A percentile compares a stretch with the other conserved stretches of the same genome.
These are phyloP conservation scores for Quercus suber DNA, from an alignment of 306 rosid species.

Conservation along the genomic window DNA sequence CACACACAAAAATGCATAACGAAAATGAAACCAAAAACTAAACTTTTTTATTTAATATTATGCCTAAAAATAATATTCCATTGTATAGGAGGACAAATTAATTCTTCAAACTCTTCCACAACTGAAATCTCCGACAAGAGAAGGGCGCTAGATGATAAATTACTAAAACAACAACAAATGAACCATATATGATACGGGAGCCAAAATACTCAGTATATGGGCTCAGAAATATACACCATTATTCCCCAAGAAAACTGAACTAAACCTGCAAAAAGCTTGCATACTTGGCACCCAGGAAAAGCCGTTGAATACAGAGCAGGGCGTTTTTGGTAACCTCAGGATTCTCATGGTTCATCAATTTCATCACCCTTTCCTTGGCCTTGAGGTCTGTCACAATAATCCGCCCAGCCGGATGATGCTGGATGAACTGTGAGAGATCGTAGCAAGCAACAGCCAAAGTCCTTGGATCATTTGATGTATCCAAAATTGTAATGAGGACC, in stretches of 20 bases:
- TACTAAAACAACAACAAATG: not conserved
- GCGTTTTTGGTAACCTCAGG: slow-evolving; percentile 97
- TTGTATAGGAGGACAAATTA: not conserved
- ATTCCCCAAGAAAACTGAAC: slow-evolving; percentile 19
- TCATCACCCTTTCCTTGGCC: slow-evolving; percentile 97
- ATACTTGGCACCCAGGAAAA: slow-evolving; percentile 91
- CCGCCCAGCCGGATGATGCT: slow-evolving; percentile 81
- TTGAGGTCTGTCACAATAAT: slow-evolving; percentile 86
- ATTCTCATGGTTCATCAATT: slow-evolving; percentile 86
- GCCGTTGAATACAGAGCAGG: slow-evolving; percentile 93
- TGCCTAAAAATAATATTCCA: not conserved
- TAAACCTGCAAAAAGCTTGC: slow-evolving; percentile 95
- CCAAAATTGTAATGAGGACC: slow-evolving; percentile 89
- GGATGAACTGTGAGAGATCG: slow-evolving; percentile 91
- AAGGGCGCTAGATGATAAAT: not conserved
- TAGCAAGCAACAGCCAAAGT: slow-evolving; percentile 88
- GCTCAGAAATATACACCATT: slow-evolving; percentile 2
- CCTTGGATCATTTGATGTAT: slow-evolving; percentile 78
- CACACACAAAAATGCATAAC: not conserved
- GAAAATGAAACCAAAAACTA: not conserved
- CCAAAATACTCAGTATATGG: not conserved
- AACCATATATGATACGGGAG: not conserved
- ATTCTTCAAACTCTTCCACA: not conserved
- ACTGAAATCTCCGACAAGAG: not conserved
- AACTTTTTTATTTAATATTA: not conserved